Evolutionary conservation across 2,329 filamentous ascomycete species (phyloP), one percentile per base, ranked within the genome.

Genomic region (Cercospora sojina): DNA sequence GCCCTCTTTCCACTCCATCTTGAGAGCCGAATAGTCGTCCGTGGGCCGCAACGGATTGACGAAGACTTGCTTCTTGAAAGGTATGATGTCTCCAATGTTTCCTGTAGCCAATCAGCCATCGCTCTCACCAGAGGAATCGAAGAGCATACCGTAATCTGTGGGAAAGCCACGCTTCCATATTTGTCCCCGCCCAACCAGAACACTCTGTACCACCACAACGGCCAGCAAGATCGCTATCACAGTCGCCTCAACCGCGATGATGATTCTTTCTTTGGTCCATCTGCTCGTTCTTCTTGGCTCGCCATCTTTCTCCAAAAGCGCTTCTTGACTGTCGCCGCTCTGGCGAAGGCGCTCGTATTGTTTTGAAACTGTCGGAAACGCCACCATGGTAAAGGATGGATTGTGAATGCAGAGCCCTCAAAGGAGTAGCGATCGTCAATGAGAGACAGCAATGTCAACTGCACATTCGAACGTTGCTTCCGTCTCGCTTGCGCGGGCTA

Each of bases 1-100:
- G 8, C 32, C 64, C 23, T 61, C 57, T 43, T 57, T 38, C 57
- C 57, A 61, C 20, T 61, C 56, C 29, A 64, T 60, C 35, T 64
- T 59, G 2, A 61, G 27, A 3, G 38, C 58, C 10, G 57, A 60
- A 23, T 55, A 53, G 47, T 65, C 64, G 0, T 31, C 23, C 6
- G 43, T 65, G 23, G 64, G 64, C 18, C 49, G 27, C 16, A 65
- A 9, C 5, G 57, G 58, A 18, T 65, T 65, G 47, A 56, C 35
- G n/a, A 61, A 65, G 7, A 51, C 25, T 18, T 55, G 57, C 35
- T 65, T 23, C 13, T 55, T 62, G 35, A 60, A 61, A 1, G 57
- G 57, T 7, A 65, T 61, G n/a, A 62, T 27, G 31, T 62, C 47
- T 16, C 47, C 59, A 12, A 62, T 18, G 53, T 61, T 35, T 16